Evolutionary conservation across 805 yeast species (phyloP), one percentile per base, ranked within the genome.

Genomic region (Lachancea thermotolerans): DNA sequence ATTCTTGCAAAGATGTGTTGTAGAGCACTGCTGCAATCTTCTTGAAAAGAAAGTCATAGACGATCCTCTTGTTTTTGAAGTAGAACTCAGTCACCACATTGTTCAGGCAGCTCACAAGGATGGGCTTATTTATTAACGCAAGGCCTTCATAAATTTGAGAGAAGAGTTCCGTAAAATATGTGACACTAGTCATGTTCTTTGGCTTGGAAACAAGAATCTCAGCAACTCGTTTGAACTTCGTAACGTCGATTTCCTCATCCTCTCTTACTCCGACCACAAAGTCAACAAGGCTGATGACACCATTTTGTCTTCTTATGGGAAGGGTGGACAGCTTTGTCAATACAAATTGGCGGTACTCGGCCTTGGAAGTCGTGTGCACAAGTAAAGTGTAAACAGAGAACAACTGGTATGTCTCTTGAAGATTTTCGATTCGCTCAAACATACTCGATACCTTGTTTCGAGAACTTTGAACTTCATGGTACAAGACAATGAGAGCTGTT

Each of bases 181-280:
- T 70, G 0, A 58, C 61, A 0, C 79, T 68, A 1, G 70, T 45
- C 8, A 82, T 56, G 0, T 58, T 55, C 39, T 64, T 66, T 0
- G 97, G 96, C 48, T 80, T 81, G 14, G 81, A 64, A 27, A 83
- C 59, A 12, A 91, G 60, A 2, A 87, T 71, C 35, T 73, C 74
- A n/a, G 85, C 77, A 1, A 86, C 84, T 46, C 81, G 76, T 25
- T 78, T 79, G 39, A 86, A 70, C 51, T 79, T 83, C 29, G 77
- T 79, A n/a, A 80, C 63, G 50, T 80, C 81, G 11, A 88, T 51
- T 31, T 57, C 53, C 45, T 83, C 91, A 44, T 73, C 71, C 35
- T 87, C 95, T 46, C 96, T 69, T 21, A 85, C 68, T 0, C 95
- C 95, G 11, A 85, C 68, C 0, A 85, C 71, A 50, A 85, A 79